Percentiles rank a stretch among this genome's conserved stretches.
Conservation (phyloP, 495 filamentous ascomycete genomes). For the Xylaria flabelliformis region DNA sequence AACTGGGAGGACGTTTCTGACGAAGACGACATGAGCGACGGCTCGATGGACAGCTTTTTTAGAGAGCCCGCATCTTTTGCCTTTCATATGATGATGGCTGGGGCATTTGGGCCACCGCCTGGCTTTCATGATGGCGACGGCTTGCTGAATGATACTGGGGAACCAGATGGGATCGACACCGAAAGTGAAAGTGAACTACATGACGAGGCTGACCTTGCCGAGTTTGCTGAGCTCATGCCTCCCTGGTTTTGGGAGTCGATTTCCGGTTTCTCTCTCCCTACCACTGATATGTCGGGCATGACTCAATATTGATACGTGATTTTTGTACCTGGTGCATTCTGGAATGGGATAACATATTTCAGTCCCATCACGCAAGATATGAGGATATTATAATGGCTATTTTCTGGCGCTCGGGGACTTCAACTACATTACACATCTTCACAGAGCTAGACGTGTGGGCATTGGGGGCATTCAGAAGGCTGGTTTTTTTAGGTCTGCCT, state of each 20-base stretch:
- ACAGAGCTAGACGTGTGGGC: neutral
- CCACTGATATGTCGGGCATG: neutral
- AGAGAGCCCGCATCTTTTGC: neutral
- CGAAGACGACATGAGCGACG: slow-evolving; percentile 11
- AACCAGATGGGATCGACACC: neutral
- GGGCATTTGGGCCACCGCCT: neutral
- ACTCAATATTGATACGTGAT: neutral
- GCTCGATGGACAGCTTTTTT: neutral
- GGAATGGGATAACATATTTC: neutral
- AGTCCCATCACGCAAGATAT: neutral
- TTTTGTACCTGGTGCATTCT: neutral
- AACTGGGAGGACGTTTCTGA: slow-evolving; percentile 22
- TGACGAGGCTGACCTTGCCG: neutral
- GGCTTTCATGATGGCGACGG: neutral
- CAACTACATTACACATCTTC: neutral
- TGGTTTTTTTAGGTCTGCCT: neutral
- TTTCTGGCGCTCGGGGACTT: neutral
- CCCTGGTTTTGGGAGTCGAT: neutral
- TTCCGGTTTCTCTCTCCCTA: neutral
- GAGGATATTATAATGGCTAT: neutral
- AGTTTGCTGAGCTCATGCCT: neutral
- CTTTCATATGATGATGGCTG: slow-evolving; percentile 1
- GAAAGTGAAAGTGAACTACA: neutral
- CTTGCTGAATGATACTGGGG: neutral
- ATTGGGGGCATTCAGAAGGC: neutral